A percentile compares a stretch with the other conserved stretches of the same genome.
Evolutionary conservation across 257 asterid genomes (phyloP).

Genomic region (Parsonsia alboflavescens): DNA sequence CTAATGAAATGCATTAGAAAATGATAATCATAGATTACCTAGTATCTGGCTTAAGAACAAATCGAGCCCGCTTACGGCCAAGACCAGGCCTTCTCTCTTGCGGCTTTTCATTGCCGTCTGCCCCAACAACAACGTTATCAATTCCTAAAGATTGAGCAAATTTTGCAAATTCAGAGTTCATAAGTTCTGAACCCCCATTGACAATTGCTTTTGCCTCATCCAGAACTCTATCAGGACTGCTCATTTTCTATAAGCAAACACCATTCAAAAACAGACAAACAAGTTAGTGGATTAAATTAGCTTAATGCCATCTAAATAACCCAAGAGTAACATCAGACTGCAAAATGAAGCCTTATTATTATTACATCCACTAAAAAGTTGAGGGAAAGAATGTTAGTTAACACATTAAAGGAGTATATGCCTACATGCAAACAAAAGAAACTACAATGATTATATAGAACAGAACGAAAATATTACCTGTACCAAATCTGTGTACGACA

Average conservation of each 20-base stretch:
- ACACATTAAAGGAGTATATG: neutral
- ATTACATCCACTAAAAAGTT: neutral
- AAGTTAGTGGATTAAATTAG: neutral
- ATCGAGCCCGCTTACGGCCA: slow-evolving; percentile 57
- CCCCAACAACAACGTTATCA: slow-evolving; percentile 27
- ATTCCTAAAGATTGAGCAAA: slow-evolving; percentile 32
- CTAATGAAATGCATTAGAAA: neutral
- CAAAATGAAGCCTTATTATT: neutral
- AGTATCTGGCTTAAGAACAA: slow-evolving; percentile 46
- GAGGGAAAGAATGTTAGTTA: neutral
- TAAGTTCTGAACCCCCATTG: slow-evolving; percentile 49
- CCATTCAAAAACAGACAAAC: neutral
- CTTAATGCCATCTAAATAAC: neutral
- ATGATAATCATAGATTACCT: slow-evolving; percentile 37
- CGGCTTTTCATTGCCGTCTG: slow-evolving; percentile 45
- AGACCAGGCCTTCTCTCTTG: slow-evolving; percentile 69
- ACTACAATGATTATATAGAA: too few species aligned
- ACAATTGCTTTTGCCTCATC: slow-evolving; percentile 69
- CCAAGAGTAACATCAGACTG: neutral
- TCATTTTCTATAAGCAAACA: slow-evolving; percentile 23
- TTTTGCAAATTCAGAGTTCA: slow-evolving; percentile 34
- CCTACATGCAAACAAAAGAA: neutral
- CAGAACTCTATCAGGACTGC: slow-evolving; percentile 56
- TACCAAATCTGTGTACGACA: neutral
- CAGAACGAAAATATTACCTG: neutral